Base-by-base conservation (phyloP, 306 rosid species). In the Sophora flavescens region DNA sequence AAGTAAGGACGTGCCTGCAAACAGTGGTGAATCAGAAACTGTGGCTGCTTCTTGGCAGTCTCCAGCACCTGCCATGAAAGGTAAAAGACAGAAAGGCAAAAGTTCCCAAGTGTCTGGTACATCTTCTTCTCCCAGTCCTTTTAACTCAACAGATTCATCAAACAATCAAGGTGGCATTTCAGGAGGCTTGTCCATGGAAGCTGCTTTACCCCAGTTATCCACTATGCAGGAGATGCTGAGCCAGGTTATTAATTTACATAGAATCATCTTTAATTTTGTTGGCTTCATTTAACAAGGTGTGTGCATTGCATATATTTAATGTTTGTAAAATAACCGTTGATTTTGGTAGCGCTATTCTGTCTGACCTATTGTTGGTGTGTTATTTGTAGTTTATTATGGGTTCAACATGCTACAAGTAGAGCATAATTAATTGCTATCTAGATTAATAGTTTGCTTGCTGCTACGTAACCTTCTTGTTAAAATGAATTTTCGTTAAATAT, bases 71-170 rank as follows among this genome's bases (percentile, higher is more conserved):
- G 76, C 84, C 54, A 18, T 15, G 8, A 90, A 84, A 86, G 85
- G 89, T 50, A 87, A 84, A 81, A 84, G 54, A 65, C 91, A 89
- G 62, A 89, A 82, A 72, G 91, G 89, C 1, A 90, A 87, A 80
- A 70, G 28, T 78, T 80, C 87, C 72, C 95, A 87, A 50, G 72
- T 72, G 54, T 69, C 84, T 63, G 88, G 76, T 72, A 63, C 81
- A 69, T 71, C 88, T 83, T 81, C 87, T 67, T 77, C 80, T 79
- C 82, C 82, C 13, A 78, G 82, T 79, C 88, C 88, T 75, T 78
- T 82, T 75, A 84, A 87, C 74, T 78, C 88, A 16, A 54, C 72
- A 10, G 90, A 78, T 50, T 90, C 86, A 66, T 74, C 79, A 63
- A 85, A 84, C 56, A 77, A 77, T 79, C 91, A 86, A 63, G 84